Evolutionary conservation across 1,284 basidiomycete genomes (phyloP), one percentile per base, ranked within the genome.

Genomic region (Trametes versicolor): DNA sequence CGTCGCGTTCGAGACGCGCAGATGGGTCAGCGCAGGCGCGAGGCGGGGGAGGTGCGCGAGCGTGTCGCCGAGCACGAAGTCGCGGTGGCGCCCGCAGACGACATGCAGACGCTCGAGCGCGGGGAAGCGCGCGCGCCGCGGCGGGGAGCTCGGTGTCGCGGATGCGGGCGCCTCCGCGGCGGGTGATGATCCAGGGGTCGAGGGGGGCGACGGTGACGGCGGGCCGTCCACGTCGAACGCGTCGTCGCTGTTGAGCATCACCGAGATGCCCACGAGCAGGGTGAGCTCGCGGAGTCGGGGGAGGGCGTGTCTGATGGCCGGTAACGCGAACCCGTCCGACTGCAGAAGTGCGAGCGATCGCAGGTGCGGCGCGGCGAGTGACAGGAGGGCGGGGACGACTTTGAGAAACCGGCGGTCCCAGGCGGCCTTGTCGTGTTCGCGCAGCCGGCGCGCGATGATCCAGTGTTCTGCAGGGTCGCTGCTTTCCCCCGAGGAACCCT

Each of bases 1-100:
- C 39, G 63, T 67, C 53, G 64, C 60, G 58, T 70, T 67, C 23
- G 65, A 67, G n/a, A 70, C 62, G 57, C 66, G 68, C 36, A 70
- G 59, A 54, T 67, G 63, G 23, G 64, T 61, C 36, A 70, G 64
- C 41, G 43, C 29, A 51, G 68, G 68, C 23, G 68, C 64, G 51
- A 66, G 56, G 23, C 25, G 59, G 27, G 64, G 64, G 12, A 70
- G 62, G 34, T 56, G 56, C 39, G 37, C 49, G 57, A 70, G 66
- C 60, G 63, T 43, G 41, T 62, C 61, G 61, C 63, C 61, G 25
- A 70, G 58, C 17, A 54, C 53, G 61, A 60, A 67, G 61, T 67
- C 68, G 61, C 65, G 65, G 39, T 63, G 63, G 3, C 65, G 63
- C 25, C 68, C 68, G 34, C 65, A 70, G 25, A 70, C 54, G 49